Evolutionary conservation across 345 rosid genomes (phyloP).

Genomic region (Melaleuca quinquenervia): DNA sequence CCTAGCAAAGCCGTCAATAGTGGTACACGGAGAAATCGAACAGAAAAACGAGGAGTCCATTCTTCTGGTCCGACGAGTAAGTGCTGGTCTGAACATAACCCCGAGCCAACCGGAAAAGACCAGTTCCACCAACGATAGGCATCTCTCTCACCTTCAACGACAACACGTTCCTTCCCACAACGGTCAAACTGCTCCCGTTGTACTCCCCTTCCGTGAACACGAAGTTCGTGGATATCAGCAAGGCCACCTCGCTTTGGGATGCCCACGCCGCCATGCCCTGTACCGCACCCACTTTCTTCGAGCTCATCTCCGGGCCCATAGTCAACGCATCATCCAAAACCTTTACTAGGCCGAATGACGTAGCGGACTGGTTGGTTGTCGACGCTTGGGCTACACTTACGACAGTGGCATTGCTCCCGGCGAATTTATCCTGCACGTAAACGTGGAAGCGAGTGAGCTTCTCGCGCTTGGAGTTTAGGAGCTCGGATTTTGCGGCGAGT

Average conservation of each 20-base stretch:
- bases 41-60: background rate
- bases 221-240: background rate
- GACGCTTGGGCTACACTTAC: background rate
- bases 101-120: background rate
- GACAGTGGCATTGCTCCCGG: background rate
- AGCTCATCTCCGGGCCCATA: background rate
- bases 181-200: background rate
- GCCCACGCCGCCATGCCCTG: background rate
- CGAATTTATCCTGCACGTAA: conserved; percentile 3
- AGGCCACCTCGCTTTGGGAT: background rate
- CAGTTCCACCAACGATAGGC: background rate
- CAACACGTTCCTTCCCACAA: background rate
- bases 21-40: background rate
- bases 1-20: background rate
- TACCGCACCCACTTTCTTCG: background rate
- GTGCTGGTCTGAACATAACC: background rate
- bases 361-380: background rate
- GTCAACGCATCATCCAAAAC: background rate
- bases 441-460: conserved; percentile 13
- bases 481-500: background rate
- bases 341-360: background rate
- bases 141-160: background rate
- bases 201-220: background rate
- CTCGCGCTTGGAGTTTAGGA: background rate
- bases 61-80: background rate